Percentiles rank a stretch among this genome's conserved stretches.
Conservation (phyloP, 257 asterid species). For the Solanum sejunctum region DNA sequence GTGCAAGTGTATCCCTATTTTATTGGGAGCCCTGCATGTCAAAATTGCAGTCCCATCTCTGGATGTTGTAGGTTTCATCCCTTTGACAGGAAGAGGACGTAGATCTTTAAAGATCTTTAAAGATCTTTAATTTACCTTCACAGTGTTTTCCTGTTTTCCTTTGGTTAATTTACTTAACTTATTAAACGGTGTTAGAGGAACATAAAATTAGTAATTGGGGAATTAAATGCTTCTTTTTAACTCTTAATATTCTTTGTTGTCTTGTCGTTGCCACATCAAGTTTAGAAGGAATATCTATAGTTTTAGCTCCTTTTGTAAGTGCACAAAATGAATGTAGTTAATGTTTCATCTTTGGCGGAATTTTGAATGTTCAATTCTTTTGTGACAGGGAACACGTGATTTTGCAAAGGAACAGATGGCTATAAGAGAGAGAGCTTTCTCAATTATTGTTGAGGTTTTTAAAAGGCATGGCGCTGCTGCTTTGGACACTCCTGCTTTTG, state of each 20-base stretch:
- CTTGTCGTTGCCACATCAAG: not conserved
- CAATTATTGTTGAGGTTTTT: conserved; percentile 61
- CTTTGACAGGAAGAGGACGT: not conserved
- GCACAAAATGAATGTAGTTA: not conserved
- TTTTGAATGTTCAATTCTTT: not conserved
- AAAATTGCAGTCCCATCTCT: not conserved
- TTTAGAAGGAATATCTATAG: not conserved
- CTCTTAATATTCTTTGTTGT: not conserved
- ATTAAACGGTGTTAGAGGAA: not conserved
- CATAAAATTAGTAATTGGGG: not conserved
- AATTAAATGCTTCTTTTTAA: not conserved
- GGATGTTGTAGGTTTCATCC: not conserved
- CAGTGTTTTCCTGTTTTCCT: not conserved
- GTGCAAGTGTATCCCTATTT: not conserved
- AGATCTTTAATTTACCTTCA: not conserved
- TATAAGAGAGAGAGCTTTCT: conserved; percentile 66
- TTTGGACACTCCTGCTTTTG: conserved; percentile 90
- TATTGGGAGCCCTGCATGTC: not conserved
- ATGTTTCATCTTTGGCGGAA: not conserved
- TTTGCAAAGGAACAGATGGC: conserved; percentile 92
- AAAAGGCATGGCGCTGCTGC: conserved; percentile 87
- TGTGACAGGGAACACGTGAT: conserved; percentile 81
- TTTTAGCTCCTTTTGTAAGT: not conserved
- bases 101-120: not conserved
- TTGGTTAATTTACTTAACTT: not conserved